A percentile compares a stretch with the other conserved stretches of the same genome.
phyloP scores from a whole-genome alignment of 352 stramenopile genomes.

The Phytopythium cucurbitacearum region DNA sequence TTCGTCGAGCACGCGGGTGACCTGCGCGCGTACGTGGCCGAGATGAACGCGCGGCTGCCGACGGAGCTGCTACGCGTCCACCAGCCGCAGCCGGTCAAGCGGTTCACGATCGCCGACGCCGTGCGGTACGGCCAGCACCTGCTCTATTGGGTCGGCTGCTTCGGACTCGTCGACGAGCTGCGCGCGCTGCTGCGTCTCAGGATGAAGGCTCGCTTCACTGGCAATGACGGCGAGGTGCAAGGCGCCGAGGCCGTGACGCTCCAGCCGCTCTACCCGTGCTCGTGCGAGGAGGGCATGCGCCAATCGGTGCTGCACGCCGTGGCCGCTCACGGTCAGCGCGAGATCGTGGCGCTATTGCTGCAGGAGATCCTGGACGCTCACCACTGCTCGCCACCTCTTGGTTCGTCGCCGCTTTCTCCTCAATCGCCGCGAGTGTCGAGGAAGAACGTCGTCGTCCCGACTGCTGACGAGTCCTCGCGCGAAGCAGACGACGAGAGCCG shows the following conservation, averaged over 20 bases:
- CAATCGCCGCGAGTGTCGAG: neutral
- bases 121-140: slow-evolving; percentile 75
- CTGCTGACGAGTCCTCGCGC: neutral
- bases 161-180: slow-evolving; percentile 55
- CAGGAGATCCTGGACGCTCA: slow-evolving; percentile 41
- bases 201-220: neutral
- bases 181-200: slow-evolving; percentile 25
- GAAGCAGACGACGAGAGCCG: neutral
- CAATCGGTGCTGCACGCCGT: slow-evolving; percentile 66
- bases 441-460: slow-evolving; percentile 11
- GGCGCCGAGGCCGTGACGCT: slow-evolving; percentile 13
- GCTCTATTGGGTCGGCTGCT: slow-evolving; percentile 71
- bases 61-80: slow-evolving; percentile 13
- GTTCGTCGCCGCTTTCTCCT: slow-evolving; percentile 1
- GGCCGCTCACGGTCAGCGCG: slow-evolving; percentile 41
- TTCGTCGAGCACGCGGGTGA: slow-evolving; percentile 42
- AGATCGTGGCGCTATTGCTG: slow-evolving; percentile 52
- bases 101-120: slow-evolving; percentile 32
- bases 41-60: slow-evolving; percentile 58
- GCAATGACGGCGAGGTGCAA: neutral
- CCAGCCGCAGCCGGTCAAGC: slow-evolving; percentile 7
- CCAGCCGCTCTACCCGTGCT: slow-evolving; percentile 54
- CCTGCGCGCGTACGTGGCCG: slow-evolving; percentile 42
- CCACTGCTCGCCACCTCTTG: slow-evolving; percentile 11
- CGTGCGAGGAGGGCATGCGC: slow-evolving; percentile 55